Base-by-base conservation (phyloP, 768 basidiomycete species). In the Psilocybe azurescens region DNA sequence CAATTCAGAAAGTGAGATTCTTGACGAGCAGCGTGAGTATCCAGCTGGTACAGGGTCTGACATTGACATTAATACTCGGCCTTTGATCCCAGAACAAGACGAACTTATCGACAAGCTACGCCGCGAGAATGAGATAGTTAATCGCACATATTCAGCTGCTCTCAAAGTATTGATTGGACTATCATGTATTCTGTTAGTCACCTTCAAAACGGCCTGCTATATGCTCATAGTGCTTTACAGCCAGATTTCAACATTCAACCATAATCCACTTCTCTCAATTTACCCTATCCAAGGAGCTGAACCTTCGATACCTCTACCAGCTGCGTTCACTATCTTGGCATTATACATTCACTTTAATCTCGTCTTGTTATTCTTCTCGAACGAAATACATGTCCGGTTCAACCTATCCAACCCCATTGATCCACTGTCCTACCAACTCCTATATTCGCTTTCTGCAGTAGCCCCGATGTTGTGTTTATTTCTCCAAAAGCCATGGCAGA, bases 1-100 rank as follows among this genome's bases (percentile, higher is more conserved):
- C 24, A 73, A 76, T 3, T 1, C 18, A 11, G 73, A 73, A 13
- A 61, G 60, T 55, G 53, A 56, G 20, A 72, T 86, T 20, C 71
- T 86, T 20, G 84, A 86, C 59, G 86, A 88, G 60, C 82, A 86
- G 77, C 83, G 86, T 83, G 52, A 65, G 67, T 59, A 38, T 33
- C 16, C 38, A 52, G 11, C 36, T 24, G 3, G 28, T n/a, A 13
- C 14, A 16, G 41, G 14, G 14, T 5, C 41, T n/a, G 41, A 44
- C 14, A 44, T 4, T 44, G 14, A 11, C 33, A 56, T n/a, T 30
- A 44, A 46, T 14, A 9, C 18, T 52, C n/a, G 18, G 50, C 3
- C 38, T 56, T 30, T 47, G 44, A 9, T 14, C 6, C 0, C 66
- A 90, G 89, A 91, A 69, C 89, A 91, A 69, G 83, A 88, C 50